phyloP scores from a whole-genome alignment of 768 basidiomycete genomes.

The Amylocystis lapponica region DNA sequence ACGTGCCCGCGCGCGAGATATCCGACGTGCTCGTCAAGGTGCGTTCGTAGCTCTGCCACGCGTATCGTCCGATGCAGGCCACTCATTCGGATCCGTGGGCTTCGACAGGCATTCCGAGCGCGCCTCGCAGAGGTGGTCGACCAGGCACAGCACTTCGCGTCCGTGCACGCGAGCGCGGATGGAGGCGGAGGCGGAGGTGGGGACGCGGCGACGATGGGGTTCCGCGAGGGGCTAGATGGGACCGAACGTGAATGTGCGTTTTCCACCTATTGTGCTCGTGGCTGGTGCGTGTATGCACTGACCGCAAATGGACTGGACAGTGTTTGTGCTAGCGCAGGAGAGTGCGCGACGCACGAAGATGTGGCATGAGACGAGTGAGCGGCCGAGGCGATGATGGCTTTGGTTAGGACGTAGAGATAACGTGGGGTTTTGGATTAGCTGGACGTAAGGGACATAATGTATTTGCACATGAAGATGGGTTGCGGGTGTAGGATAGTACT shows the following conservation, averaged over 20 bases:
- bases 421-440: no score
- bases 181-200: slow-evolving; percentile 44
- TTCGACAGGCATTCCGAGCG: slow-evolving; percentile 61
- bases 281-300: slow-evolving; percentile 6
- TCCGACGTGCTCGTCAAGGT: slow-evolving; percentile 68
- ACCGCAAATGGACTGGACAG: slow-evolving; percentile 32
- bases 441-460: no score
- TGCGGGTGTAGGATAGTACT: no score
- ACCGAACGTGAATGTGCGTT: slow-evolving; percentile 85
- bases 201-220: slow-evolving; percentile 61
- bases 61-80: background rate
- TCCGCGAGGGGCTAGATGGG: slow-evolving; percentile 88
- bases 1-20: slow-evolving; percentile 66
- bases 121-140: slow-evolving; percentile 77
- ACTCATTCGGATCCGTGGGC: no score
- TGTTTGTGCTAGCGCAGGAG: slow-evolving; percentile 83
- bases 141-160: slow-evolving; percentile 85
- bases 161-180: slow-evolving; percentile 14
- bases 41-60: slow-evolving; percentile 8
- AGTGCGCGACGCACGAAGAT: slow-evolving; percentile 68
- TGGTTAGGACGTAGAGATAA: no score
- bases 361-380: slow-evolving; percentile 80
- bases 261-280: background rate
- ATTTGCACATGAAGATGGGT: no score
- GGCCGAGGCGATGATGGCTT: slow-evolving; percentile 35